Base-by-base conservation (phyloP, 192 early-diverging fungal species). In the Coemansia sp. region DNA sequence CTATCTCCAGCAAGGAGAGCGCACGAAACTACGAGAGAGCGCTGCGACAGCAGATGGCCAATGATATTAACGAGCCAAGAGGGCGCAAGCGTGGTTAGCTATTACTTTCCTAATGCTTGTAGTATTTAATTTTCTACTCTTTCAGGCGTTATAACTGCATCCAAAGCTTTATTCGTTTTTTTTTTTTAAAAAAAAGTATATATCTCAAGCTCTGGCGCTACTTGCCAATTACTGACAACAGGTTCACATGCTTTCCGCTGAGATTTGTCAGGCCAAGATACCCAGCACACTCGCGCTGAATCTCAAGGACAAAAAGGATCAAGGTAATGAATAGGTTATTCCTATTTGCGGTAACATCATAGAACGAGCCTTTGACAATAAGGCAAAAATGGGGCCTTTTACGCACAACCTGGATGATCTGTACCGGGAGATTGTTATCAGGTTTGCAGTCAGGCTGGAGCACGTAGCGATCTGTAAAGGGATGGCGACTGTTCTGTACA, bases 231-330 rank as follows among this genome's bases (percentile, higher is more conserved):
- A 84, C 84, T n/a, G 82, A 71, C 8, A 84, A 66, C 40, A 87
- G 61, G 4, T 84, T 79, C 26, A 87, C 77, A n/a, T 67, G 65
- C 63, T 79, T 79, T 43, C 82, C 84, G 28, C 81, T 80, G 43
- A 88, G 76, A 53, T 85, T 83, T 25, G 82, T 73, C 46, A 86
- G 74, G 0, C 82, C 85, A 58, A 88, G 72, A 52, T 86, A 88
- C 2, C 86, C 86, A 13, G 77, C 82, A 30, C 72, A 78, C 46
- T 85, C 84, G 52, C 72, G 77, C 65, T 80, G 74, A 53, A 86
- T 84, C 76, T 84, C 71, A 18, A 85, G 77, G 2, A 88, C 71
- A 64, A 88, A 86, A 49, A 84, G 40, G 9, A 81, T 71, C 35
- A 86, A 56, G 1, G 80, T 64, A 45, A 83, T 76, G 26, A 84